phyloP scores from a whole-genome alignment of 2,329 filamentous ascomycete species.

The Pseudogymnoascus sp. region DNA sequence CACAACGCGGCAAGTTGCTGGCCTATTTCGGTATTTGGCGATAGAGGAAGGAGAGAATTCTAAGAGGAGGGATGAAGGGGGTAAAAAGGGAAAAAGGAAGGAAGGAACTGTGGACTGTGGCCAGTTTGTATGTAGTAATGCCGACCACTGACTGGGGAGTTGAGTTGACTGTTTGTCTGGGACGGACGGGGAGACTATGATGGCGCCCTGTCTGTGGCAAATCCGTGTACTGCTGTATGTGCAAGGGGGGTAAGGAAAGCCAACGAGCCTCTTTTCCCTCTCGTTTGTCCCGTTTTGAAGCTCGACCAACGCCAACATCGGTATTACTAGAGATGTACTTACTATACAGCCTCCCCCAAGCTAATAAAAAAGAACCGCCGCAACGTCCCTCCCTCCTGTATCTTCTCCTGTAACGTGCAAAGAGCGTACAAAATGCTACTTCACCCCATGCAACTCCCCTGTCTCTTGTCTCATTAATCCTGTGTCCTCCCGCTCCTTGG shows the following conservation, averaged over 20 bases:
- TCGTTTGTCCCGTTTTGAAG: neutral
- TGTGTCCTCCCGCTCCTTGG: neutral
- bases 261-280: neutral
- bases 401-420: too few relatives aligned
- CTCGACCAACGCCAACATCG: neutral
- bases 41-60: neutral
- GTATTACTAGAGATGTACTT: neutral
- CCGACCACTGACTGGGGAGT: neutral
- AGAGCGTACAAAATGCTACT: neutral
- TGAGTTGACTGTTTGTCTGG: neutral
- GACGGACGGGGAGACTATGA: neutral
- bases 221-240: neutral
- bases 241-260: neutral
- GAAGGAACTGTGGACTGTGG: neutral
- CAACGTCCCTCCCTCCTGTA: neutral
- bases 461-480: neutral
- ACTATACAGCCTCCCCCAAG: neutral
- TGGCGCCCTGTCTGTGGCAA: neutral
- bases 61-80: neutral
- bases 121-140: neutral
- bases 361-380: neutral
- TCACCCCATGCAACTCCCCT: neutral
- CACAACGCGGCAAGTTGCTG: neutral
- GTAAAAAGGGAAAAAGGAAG: neutral
- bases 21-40: neutral